Conservation (phyloP, 805 yeast species). For the Cyberlindnera bimundalis region DNA sequence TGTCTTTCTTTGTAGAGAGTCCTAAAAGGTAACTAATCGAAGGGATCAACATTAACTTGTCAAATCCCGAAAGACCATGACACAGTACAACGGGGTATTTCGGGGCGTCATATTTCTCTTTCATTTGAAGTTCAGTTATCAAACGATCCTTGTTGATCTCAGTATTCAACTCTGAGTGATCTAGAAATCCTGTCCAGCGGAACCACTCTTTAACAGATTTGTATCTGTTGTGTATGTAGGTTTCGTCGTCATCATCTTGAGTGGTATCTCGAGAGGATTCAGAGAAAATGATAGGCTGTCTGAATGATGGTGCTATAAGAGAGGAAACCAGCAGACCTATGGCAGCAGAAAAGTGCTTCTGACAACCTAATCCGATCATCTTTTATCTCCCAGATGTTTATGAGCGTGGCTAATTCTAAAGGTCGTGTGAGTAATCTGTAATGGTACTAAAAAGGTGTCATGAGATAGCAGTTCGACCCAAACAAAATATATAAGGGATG, state of each 20-base stretch:
- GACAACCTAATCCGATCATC: not conserved
- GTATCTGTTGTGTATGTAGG: not conserved
- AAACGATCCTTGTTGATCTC: constrained; percentile 6
- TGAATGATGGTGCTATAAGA: not conserved
- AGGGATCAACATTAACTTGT: constrained; percentile 45
- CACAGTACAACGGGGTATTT: constrained; percentile 75
- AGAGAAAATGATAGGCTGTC: not conserved
- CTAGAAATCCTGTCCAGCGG: not conserved
- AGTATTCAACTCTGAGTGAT: too few species aligned
- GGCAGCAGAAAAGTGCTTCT: not conserved
- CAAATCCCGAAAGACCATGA: constrained; percentile 87
- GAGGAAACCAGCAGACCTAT: not conserved
- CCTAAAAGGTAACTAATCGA: constrained; percentile 32
- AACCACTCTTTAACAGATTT: constrained; percentile 6
- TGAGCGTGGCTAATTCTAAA: too few species aligned
- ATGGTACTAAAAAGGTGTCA: not conserved
- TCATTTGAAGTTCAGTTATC: constrained; percentile 19
- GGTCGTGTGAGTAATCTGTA: not conserved
- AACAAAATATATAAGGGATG: too few species aligned
- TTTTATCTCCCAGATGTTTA: too few species aligned
- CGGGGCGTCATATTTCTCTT: constrained; percentile 51
- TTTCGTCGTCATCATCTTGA: not conserved
- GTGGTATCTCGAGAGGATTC: not conserved
- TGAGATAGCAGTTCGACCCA: not conserved
- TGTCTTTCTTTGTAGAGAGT: constrained; percentile 14